Conservation (phyloP, 768 basidiomycete genomes). For the Leccinum imitatum region DNA sequence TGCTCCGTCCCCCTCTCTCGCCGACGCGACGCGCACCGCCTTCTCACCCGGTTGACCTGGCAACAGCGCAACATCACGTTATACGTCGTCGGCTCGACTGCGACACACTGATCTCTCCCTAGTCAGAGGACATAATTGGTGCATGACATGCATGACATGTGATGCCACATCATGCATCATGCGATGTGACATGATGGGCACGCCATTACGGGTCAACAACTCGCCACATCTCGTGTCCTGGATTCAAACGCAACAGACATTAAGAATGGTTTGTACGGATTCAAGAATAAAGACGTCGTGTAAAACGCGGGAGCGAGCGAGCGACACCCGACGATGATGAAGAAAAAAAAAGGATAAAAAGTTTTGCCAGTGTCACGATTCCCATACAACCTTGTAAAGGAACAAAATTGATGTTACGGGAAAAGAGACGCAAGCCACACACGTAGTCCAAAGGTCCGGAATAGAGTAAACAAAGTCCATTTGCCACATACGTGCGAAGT, state of each 20-base stretch:
- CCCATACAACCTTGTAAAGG: background rate
- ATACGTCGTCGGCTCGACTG: background rate
- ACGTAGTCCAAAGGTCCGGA: background rate
- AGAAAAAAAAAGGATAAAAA: background rate
- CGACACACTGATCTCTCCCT: background rate
- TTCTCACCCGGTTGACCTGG: background rate
- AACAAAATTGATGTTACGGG: slow-evolving; percentile 3
- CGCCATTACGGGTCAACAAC: background rate
- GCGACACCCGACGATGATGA: slow-evolving; percentile 1
- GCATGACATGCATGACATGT: background rate
- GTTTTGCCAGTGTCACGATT: background rate
- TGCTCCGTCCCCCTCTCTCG: background rate
- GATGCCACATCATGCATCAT: background rate
- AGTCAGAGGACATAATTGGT: background rate
- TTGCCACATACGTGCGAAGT: background rate
- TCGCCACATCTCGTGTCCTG: background rate
- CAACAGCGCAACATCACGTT: background rate
- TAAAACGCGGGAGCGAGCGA: slow-evolving; percentile 5
- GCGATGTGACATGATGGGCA: background rate
- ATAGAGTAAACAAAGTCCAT: background rate
- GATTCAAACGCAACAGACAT: background rate
- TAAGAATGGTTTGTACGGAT: background rate
- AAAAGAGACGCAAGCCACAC: slow-evolving; percentile 8
- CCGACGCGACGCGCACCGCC: background rate
- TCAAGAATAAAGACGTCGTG: slow-evolving; percentile 1